Evolutionary conservation across 2,329 filamentous ascomycete genomes (phyloP).

Genomic region (Fusarium dimerum): DNA sequence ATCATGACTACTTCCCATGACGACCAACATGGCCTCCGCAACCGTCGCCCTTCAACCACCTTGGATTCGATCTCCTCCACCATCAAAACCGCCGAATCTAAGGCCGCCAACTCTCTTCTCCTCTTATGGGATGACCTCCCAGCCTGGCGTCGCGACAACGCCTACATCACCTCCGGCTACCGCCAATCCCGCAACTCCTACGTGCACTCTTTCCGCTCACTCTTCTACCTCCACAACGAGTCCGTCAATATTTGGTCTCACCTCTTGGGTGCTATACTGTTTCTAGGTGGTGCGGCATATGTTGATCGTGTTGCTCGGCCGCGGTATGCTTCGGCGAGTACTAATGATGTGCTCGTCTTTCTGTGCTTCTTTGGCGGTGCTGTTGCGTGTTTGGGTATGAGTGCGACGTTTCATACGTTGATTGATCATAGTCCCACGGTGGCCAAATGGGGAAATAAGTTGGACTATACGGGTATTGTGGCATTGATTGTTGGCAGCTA

Average conservation of each 20-base stretch:
- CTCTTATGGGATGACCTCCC: constrained; percentile 61
- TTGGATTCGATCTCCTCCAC: constrained; percentile 25
- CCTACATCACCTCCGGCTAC: constrained; percentile 56
- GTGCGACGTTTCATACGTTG: constrained; percentile 81
- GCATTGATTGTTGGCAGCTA: constrained; percentile 89
- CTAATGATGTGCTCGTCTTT: constrained; percentile 70
- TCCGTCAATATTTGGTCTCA: constrained; percentile 66
- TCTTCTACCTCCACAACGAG: constrained; percentile 61
- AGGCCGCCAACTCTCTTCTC: constrained; percentile 43
- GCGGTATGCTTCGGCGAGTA: constrained; percentile 64
- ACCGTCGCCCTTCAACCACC: constrained; percentile 32
- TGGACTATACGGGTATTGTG: constrained; percentile 95
- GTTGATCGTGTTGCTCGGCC: constrained; percentile 61
- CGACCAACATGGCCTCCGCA: constrained; percentile 22
- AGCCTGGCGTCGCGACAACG: constrained; percentile 61
- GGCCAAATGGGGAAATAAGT: constrained; percentile 81
- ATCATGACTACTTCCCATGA: constrained; percentile 14
- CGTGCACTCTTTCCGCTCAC: constrained; percentile 44
- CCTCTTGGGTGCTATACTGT: constrained; percentile 64
- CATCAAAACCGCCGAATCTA: constrained; percentile 37
- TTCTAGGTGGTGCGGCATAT: constrained; percentile 51
- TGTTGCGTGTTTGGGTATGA: constrained; percentile 74
- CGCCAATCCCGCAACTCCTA: constrained; percentile 53
- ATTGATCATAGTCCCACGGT: constrained; percentile 81
- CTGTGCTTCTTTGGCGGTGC: constrained; percentile 78